Evolutionary conservation across 2,329 filamentous ascomycete species (phyloP), one percentile per base, ranked within the genome.

Genomic region (Neonectria coccinea): DNA sequence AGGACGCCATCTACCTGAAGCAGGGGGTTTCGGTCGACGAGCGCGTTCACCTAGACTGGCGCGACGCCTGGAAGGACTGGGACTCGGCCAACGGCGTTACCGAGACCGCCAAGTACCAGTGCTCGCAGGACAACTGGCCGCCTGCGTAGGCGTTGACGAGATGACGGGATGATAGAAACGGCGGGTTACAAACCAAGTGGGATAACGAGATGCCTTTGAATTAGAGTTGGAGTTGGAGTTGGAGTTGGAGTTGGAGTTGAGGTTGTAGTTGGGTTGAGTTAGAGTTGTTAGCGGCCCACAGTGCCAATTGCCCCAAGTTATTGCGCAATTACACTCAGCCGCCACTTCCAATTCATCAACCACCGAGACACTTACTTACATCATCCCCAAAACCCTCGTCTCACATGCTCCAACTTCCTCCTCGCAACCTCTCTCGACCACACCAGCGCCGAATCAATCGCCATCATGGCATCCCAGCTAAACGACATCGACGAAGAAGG

Each of bases 401-500:
- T n/a, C 36, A n/a, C 36, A 39, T 39, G 36, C 36, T n/a, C 14
- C 16, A 33, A 36, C 31, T 27, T 50, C 36, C 18, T 29, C 45
- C 39, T 44, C 41, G 6, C 31, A 27, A 22, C 45, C 18, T 29
- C 20, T 5, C 9, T 12, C 36, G 20, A 22, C 18, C 5, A 20
- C 10, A 11, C n/a, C 42, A 10, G n/a, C 9, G 27, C 42, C 29
- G n/a, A 18, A n/a, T 31, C 44, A 11, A 11, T 42, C 18, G 5
- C 22, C 27, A 47, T 44, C 53, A 74, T 74, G 68, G 3, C 65
- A 9, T 62, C 70, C 45, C 56, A 25, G 2, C 42, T 57, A 16
- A 53, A 42, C 31, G 59, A 58, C 61, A 72, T 76, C 20, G 76
- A 77, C 64, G 75, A 77, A 33, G 75, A 78, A 57, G 79, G 81